Base-by-base conservation (phyloP, 2,329 filamentous ascomycete genomes). In the Trichoderma brevicompactum region DNA sequence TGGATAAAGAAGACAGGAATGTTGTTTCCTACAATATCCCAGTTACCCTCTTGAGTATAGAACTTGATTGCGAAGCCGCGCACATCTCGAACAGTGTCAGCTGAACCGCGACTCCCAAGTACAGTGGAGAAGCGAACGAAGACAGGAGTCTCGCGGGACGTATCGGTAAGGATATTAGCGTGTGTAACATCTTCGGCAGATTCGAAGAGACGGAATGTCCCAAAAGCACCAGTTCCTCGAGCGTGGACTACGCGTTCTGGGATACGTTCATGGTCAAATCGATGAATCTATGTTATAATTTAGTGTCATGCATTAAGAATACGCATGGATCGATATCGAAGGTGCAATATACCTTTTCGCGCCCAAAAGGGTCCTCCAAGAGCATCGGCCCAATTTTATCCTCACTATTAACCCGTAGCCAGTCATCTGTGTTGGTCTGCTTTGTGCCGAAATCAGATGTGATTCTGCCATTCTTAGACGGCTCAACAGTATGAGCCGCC, bases 41-140 rank as follows among this genome's bases (percentile, higher is more conserved):
- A 73, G 74, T 92, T 92, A 32, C 89, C 89, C 70, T 91, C 88
- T 44, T 91, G 87, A 0, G 89, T 92, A 71, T 91, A 92, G 70
- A 79, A 74, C 66, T 77, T 73, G 13, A 73, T 73, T 2, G 90
- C 89, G 70, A 92, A 92, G 1, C 90, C 90, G 68, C 90, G 89
- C 0, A 92, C 88, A 93, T 95, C 91, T n/a, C 92, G 86, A 1
- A 93, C 91, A 0, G 90, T 94, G 73, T 95, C 92, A 6, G 91
- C 89, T 59, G 88, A 91, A 12, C 91, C 92, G 40, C 88, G 84
- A 73, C 87, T 91, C 7, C 90, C 90, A 2, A 91, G 82, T 0
- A 92, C 91, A 0, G 92, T 94, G 0, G 91, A 94, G 75, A 95
- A 94, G 0, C 91, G 87, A 15, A 77, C 13, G 9, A 77, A 77